Evolutionary conservation across 2,329 filamentous ascomycete genomes (phyloP), one percentile per base, ranked within the genome.

Genomic region (Metarhizium rileyi): DNA sequence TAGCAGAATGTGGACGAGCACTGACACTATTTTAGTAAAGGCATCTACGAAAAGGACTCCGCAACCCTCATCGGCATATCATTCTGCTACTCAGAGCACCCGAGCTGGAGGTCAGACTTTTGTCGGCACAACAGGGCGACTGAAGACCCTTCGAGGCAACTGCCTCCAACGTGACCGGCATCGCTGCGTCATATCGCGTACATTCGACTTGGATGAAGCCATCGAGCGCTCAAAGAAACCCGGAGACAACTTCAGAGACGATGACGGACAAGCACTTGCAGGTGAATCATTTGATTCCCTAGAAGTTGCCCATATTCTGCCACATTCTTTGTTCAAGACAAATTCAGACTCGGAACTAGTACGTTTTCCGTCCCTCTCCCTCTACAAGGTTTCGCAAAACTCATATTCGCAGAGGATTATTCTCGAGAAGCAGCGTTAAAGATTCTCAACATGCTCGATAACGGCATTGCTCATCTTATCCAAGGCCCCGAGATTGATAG

Each of bases 391-490:
- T 18, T 44, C 47, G 41, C 12, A 46, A 30, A 43, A 16, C 43
- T 50, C 22, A 40, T 27, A 16, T 40, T 25, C 1, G 8, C 20
- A 9, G 20, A 60, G 56, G 44, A 54, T 36, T 20, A 46, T 30
- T 59, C 59, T n/a, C 64, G 65, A 52, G 50, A 64, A 58, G 58
- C 61, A 0, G 63, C 66, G 7, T 56, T 71, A 9, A 55, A 57
- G 18, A 64, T 72, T 36, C 62, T 71, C 2, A 67, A 70, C 26
- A 71, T 72, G 66, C 70, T 73, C 50, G 66, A 71, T 50, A 55
- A 46, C 28, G 63, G 61, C 25, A 57, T 65, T 33, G 57, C 57
- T 9, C 56, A 64, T 55, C 47, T 70, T 1, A 70, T 71, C 45
- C 59, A 69, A 41, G 68, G 67, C 45, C 48, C 53, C 26, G 59